These are phyloP conservation scores for Cicer bijugum DNA, from an alignment of 306 rosid genomes.

Conservation along the genomic window DNA sequence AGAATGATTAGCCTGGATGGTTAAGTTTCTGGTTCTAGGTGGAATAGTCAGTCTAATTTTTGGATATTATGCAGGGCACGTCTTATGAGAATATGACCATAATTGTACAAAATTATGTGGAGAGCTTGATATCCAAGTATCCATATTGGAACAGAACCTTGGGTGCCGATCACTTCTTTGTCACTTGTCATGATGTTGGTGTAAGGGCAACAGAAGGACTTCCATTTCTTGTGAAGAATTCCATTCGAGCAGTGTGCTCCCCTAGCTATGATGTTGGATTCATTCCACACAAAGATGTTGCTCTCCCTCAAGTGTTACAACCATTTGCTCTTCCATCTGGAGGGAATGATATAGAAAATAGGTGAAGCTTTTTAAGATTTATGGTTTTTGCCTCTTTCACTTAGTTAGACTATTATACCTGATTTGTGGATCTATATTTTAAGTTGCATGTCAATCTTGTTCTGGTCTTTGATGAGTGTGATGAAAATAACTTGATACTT, in stretches of 20 bases:
- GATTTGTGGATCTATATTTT: conserved; percentile 22
- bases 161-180: conserved; percentile 96
- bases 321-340: conserved; percentile 99
- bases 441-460: conserved; percentile 24
- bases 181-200: conserved; percentile 98
- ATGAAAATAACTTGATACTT: conserved; percentile 4
- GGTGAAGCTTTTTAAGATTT: conserved; percentile 52
- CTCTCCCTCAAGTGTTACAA: conserved; percentile 95
- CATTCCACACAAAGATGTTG: conserved; percentile 95
- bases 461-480: conserved; percentile 4
- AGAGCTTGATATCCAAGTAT: conserved; percentile 82
- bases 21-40: conserved; percentile 35
- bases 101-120: conserved; percentile 85
- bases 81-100: conserved; percentile 92
- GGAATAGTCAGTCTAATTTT: conserved; percentile 37
- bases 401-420: not conserved
- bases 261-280: conserved; percentile 97
- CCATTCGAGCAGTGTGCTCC: conserved; percentile 94
- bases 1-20: conserved; percentile 23
- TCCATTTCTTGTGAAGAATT: conserved; percentile 80
- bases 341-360: conserved; percentile 85
- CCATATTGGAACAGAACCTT: conserved; percentile 99
- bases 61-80: conserved; percentile 75
- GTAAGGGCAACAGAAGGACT: conserved; percentile 95
- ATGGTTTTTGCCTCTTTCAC: conserved; percentile 1